Conservation (phyloP, 495 filamentous ascomycete species). For the Stereocaulon alpinum region DNA sequence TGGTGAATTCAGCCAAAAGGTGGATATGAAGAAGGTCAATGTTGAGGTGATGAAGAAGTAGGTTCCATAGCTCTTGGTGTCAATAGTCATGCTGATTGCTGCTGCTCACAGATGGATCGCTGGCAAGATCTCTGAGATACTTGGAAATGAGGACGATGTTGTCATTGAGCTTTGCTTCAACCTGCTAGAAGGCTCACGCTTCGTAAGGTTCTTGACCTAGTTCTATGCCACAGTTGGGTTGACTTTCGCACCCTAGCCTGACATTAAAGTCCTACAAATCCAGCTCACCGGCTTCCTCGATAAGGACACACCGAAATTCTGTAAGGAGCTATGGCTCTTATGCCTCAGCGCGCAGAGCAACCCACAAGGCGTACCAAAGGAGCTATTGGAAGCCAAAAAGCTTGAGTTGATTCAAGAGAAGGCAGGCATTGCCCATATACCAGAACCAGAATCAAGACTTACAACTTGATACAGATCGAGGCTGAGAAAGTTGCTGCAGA, state of each 20-base stretch:
- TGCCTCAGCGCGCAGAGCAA: conserved; percentile 83
- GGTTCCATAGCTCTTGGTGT: conserved; percentile 19
- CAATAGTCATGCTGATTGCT: neutral
- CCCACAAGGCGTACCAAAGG: conserved; percentile 84
- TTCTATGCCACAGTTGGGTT: conserved; percentile 4
- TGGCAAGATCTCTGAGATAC: conserved; percentile 70
- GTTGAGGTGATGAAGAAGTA: conserved; percentile 96
- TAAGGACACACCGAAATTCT: conserved; percentile 83
- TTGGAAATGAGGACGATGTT: conserved; percentile 88
- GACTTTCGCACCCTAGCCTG: conserved; percentile 50
- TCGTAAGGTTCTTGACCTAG: conserved; percentile 42
- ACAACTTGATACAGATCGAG: conserved; percentile 48
- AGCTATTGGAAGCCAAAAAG: conserved; percentile 93
- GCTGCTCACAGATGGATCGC: conserved; percentile 70
- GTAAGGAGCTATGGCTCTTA: conserved; percentile 86
- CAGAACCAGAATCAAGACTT: conserved; percentile 20
- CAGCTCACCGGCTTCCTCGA: conserved; percentile 90
- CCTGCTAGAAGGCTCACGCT: conserved; percentile 67
- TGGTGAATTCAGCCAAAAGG: conserved; percentile 85
- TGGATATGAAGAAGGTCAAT: conserved; percentile 95
- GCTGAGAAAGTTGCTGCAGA: conserved; percentile 75
- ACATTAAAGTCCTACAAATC: conserved; percentile 90
- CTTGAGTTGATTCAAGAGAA: conserved; percentile 86
- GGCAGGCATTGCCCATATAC: conserved; percentile 37
- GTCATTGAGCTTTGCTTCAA: conserved; percentile 89